Evolutionary conservation across 495 filamentous ascomycete species (phyloP).

Genomic region (Filosporella fistucella): DNA sequence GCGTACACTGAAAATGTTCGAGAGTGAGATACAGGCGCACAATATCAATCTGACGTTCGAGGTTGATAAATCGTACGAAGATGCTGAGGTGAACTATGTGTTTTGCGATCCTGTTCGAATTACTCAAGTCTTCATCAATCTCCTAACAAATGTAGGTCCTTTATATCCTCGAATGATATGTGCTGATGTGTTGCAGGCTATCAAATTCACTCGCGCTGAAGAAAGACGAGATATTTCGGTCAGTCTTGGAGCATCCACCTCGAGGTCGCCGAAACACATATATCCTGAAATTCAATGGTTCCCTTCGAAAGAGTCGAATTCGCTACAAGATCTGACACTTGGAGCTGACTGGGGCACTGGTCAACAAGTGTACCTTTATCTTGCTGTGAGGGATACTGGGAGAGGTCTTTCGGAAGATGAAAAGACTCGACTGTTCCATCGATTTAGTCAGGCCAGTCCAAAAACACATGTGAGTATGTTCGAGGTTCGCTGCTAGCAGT

Average conservation of each 20-base stretch:
- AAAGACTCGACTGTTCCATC: conserved; percentile 52
- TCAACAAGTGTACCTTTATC: conserved; percentile 47
- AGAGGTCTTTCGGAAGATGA: conserved; percentile 51
- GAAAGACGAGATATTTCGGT: conserved; percentile 27
- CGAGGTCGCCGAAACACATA: conserved; percentile 25
- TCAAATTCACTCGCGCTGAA: conserved; percentile 65
- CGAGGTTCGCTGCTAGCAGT: not conserved
- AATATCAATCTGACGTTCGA: conserved; percentile 50
- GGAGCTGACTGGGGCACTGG: conserved; percentile 54
- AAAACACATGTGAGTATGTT: conserved; percentile 57
- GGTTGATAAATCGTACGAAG: conserved; percentile 48
- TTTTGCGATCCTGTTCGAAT: conserved; percentile 71
- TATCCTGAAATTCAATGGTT: conserved; percentile 22
- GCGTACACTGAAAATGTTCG: conserved; percentile 62
- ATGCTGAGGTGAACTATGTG: conserved; percentile 56
- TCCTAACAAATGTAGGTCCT: conserved; percentile 54
- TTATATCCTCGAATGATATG: not conserved
- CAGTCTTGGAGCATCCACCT: conserved; percentile 47
- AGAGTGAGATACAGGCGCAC: conserved; percentile 48
- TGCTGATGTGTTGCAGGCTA: conserved; percentile 35
- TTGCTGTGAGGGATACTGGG: conserved; percentile 54
- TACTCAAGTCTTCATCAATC: conserved; percentile 73
- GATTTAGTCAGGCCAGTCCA: conserved; percentile 60
- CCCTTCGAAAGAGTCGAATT: conserved; percentile 24
- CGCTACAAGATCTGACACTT: conserved; percentile 43